Base-by-base conservation (phyloP, 257 asterid species). In the Salvia rosmarinus region DNA sequence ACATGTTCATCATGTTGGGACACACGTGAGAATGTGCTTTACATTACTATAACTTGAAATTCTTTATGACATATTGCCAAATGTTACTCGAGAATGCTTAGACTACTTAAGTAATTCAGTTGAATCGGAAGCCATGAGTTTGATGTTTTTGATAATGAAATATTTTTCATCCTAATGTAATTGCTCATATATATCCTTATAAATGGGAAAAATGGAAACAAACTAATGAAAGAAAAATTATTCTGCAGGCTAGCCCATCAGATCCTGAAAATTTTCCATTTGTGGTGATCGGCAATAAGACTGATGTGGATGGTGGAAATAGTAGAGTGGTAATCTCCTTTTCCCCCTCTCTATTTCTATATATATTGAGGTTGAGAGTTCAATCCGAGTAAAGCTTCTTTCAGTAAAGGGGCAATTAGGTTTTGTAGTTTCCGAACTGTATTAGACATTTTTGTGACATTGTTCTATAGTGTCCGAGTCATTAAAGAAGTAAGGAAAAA, bases 231-330 rank as follows among this genome's bases (percentile, higher is more conserved):
- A 17, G 16, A 70, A 12, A 59, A 40, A 60, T 76, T 64, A 68
- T 32, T 9, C 47, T 85, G 88, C 97, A 94, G 99, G 97, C 99
- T 42, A 89, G 96, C 77, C 99, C 99, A 67, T 85, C 97, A 4
- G 97, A 94, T 80, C 99, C 96, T 35, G 99, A 94, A 78, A 91
- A 94, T 71, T 94, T 94, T 63, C 99, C 97, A 30, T 94, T 94
- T 84, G 96, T 94, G 77, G 97, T 94, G n/a, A n/a, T n/a, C n/a
- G n/a, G n/a, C n/a, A n/a, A n/a, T n/a, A n/a, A n/a, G n/a, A n/a
- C n/a, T n/a, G 82, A 94, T 63, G 89, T 91, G 82, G 99, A 94
- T 81, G 96, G 97, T 71, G 97, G 97, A 73, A 91, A 89, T 75
- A 88, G 96, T 71, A 84, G 99, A 85, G 96, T 91, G 92, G 99